phyloP scores from a whole-genome alignment of 2,329 filamentous ascomycete genomes.

The Diaporthe amygdali region DNA sequence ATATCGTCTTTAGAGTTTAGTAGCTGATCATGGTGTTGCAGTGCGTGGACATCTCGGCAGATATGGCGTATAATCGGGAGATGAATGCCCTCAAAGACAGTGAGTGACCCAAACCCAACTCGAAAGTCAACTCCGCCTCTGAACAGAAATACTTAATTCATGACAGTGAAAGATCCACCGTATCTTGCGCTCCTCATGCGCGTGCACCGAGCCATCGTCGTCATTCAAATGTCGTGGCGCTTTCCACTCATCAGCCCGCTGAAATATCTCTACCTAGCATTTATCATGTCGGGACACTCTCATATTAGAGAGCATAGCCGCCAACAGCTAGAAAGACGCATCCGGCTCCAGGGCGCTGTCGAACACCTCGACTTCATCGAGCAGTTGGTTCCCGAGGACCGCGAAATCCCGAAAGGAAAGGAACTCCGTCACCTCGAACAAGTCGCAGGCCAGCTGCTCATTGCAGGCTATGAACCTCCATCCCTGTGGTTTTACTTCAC shows the following conservation, averaged over 20 bases:
- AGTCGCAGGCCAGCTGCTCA: slow-evolving; percentile 22
- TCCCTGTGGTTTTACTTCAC: background rate
- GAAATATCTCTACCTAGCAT: background rate
- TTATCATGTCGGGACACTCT: slow-evolving; percentile 9
- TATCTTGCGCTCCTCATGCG: background rate
- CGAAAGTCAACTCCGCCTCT: background rate
- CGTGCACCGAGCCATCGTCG: background rate
- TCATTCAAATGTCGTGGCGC: slow-evolving; percentile 3
- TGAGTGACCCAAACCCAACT: background rate
- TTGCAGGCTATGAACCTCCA: slow-evolving; percentile 18
- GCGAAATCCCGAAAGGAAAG: slow-evolving; percentile 17
- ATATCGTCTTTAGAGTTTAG: background rate
- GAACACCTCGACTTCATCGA: slow-evolving; percentile 28
- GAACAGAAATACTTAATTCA: background rate
- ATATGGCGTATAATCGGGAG: slow-evolving; percentile 28
- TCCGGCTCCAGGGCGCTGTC: slow-evolving; percentile 13
- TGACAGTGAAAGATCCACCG: background rate
- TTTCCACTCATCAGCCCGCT: slow-evolving; percentile 4
- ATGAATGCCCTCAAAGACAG: slow-evolving; percentile 14
- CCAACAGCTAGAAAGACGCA: slow-evolving; percentile 21
- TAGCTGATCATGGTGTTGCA: background rate
- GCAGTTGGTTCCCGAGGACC: slow-evolving; percentile 24
- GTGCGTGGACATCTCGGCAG: slow-evolving; percentile 28
- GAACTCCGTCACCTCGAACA: slow-evolving; percentile 25
- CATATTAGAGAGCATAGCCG: slow-evolving; percentile 24